A percentile compares a stretch with the other conserved stretches of the same genome.
Evolutionary conservation across 1,284 basidiomycete species (phyloP).

Genomic region (Quambalaria eucalypti): DNA sequence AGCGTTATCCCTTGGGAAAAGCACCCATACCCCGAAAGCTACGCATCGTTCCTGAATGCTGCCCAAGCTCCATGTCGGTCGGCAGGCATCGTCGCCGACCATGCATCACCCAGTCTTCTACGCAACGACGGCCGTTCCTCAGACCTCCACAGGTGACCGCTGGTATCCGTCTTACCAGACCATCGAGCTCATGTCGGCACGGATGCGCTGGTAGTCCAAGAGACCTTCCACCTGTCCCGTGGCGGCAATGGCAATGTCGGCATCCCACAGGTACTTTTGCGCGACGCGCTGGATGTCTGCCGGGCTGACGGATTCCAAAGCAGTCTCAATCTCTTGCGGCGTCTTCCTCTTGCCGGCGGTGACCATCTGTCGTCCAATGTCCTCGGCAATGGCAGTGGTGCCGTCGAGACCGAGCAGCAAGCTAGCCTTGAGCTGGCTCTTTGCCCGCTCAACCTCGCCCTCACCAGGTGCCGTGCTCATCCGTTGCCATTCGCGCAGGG

Average conservation of each 20-base stretch:
- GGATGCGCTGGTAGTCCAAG: constrained; percentile 50
- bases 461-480: constrained; percentile 80
- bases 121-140: no score
- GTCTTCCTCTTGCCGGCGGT: constrained; percentile 72
- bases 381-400: constrained; percentile 91
- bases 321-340: constrained; percentile 85
- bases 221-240: constrained; percentile 60
- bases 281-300: constrained; percentile 92
- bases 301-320: constrained; percentile 76
- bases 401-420: constrained; percentile 85
- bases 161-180: constrained; percentile 33
- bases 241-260: constrained; percentile 53
- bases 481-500: constrained; percentile 89
- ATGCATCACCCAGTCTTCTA: no score
- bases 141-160: no score
- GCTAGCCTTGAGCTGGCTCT: constrained; percentile 93
- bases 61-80: background rate
- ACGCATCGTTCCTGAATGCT: background rate
- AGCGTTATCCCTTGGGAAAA: background rate
- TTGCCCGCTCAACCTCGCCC: constrained; percentile 88
- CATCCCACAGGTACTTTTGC: constrained; percentile 94
- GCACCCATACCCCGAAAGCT: background rate
- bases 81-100: background rate
- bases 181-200: constrained; percentile 45
- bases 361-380: constrained; percentile 92